A percentile compares a stretch with the other conserved stretches of the same genome.
These are phyloP conservation scores for Metschnikowia corniflorae DNA, from an alignment of 805 yeast genomes.

Conservation along the genomic window DNA sequence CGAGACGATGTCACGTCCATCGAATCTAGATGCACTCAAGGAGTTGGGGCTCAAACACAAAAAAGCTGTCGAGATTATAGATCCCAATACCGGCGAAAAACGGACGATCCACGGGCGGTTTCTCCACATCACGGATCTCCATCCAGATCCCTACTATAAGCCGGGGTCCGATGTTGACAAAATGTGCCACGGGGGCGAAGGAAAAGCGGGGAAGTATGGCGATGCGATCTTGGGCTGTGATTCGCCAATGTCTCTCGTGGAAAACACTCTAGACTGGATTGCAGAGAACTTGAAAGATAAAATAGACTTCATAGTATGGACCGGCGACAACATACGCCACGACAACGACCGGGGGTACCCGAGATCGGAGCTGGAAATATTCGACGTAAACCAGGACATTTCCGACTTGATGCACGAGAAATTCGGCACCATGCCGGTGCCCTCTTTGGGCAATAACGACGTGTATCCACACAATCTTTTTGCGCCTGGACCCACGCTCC, in stretches of 20 bases:
- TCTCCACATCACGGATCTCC: constrained; percentile 82
- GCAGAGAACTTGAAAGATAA: constrained; percentile 61
- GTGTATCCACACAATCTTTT: constrained; percentile 86
- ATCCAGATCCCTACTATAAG: constrained; percentile 70
- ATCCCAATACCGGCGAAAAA: constrained; percentile 19
- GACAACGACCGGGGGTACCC: constrained; percentile 76
- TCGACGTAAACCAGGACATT: constrained; percentile 61
- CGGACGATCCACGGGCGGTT: constrained; percentile 65
- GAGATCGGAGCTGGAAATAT: constrained; percentile 67
- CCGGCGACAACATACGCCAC: constrained; percentile 85
- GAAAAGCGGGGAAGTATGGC: constrained; percentile 64
- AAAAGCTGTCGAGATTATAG: constrained; percentile 23
- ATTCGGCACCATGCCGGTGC: constrained; percentile 55
- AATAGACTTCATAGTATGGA: constrained; percentile 85
- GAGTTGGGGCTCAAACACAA: constrained; percentile 34
- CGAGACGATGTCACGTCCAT: constrained; percentile 1
- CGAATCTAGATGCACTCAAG: neutral
- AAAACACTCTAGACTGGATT: constrained; percentile 66
- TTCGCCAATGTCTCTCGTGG: constrained; percentile 59
- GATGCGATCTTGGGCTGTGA: constrained; percentile 79
- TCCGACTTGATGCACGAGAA: constrained; percentile 49
- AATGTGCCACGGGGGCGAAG: constrained; percentile 58
- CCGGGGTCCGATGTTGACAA: constrained; percentile 46
- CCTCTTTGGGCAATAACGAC: constrained; percentile 82
- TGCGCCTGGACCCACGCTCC: constrained; percentile 85